phyloP scores from a whole-genome alignment of 75 land plant genomes.

The Ceratopteris richardii region DNA sequence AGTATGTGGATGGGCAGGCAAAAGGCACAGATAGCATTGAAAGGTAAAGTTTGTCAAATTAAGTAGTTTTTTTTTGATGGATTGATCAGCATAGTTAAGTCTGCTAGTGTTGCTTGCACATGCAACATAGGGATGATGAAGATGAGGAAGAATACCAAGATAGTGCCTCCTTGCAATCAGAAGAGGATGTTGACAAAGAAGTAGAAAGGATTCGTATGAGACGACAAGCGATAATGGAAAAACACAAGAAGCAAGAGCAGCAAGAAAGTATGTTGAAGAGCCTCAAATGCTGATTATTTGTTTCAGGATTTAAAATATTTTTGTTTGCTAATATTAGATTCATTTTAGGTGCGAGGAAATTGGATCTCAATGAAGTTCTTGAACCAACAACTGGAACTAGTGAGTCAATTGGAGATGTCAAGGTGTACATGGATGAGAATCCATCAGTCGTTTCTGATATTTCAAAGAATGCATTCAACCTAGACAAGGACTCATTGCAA shows the following conservation, averaged over 20 bases:
- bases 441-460: constrained; percentile 22
- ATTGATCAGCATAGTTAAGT: background rate
- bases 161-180: constrained; percentile 44
- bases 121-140: too few relatives aligned
- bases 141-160: constrained; percentile 65
- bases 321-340: background rate
- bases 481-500: constrained; percentile 51
- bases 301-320: too few relatives aligned
- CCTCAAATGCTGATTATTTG: background rate
- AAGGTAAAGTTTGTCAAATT: too few relatives aligned
- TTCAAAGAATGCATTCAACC: constrained; percentile 25
- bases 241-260: constrained; percentile 49
- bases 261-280: constrained; percentile 7
- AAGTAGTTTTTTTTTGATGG: too few relatives aligned
- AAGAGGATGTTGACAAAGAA: constrained; percentile 83
- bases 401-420: background rate
- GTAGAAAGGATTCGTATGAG: constrained; percentile 83
- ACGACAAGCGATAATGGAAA: constrained; percentile 85
- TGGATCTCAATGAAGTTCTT: background rate
- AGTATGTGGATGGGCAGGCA: too few relatives aligned
- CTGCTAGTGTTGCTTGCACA: too few relatives aligned
- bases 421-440: background rate
- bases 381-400: background rate
- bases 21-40: too few relatives aligned
- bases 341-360: background rate